phyloP scores from a whole-genome alignment of 331 rosid species.

The Rhamnella rubrinervis region DNA sequence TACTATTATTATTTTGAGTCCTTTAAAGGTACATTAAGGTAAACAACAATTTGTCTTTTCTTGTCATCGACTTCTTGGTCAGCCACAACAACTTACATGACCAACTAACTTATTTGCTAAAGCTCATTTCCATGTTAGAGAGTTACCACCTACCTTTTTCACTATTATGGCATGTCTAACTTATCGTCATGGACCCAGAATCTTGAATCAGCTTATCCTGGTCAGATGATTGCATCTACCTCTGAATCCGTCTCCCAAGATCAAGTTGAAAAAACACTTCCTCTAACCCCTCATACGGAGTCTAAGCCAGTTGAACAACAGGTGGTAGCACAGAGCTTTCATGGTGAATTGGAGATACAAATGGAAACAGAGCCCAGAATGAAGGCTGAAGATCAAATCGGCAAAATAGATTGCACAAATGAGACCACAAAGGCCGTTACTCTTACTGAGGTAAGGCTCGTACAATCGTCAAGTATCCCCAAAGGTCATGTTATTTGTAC shows the following conservation, averaged over 20 bases:
- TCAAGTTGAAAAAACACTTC: slow-evolving; percentile 20
- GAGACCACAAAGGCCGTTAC: slow-evolving; percentile 6
- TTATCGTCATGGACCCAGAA: slow-evolving; percentile 17
- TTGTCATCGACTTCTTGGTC: neutral
- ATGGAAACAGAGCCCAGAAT: slow-evolving; percentile 3
- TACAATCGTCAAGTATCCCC: neutral
- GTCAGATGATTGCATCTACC: neutral
- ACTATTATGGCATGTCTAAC: neutral
- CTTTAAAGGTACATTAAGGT: no score
- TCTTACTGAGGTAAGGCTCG: slow-evolving; percentile 24
- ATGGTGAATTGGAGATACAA: neutral
- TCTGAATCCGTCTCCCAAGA: slow-evolving; percentile 13
- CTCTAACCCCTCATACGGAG: slow-evolving; percentile 20
- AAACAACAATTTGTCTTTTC: no score
- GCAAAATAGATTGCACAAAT: neutral
- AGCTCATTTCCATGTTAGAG: neutral
- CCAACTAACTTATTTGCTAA: neutral
- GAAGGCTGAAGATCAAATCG: slow-evolving; percentile 4
- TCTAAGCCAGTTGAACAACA: neutral
- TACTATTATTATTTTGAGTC: no score
- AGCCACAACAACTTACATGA: neutral
- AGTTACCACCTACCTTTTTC: neutral
- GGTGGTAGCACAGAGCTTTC: neutral
- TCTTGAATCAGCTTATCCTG: slow-evolving; percentile 15
- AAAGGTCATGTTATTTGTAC: neutral